Percentiles rank a stretch among this genome's conserved stretches.
Conservation (phyloP, 1,139 yeast genomes). For the Hyphopichia khmerensis region DNA sequence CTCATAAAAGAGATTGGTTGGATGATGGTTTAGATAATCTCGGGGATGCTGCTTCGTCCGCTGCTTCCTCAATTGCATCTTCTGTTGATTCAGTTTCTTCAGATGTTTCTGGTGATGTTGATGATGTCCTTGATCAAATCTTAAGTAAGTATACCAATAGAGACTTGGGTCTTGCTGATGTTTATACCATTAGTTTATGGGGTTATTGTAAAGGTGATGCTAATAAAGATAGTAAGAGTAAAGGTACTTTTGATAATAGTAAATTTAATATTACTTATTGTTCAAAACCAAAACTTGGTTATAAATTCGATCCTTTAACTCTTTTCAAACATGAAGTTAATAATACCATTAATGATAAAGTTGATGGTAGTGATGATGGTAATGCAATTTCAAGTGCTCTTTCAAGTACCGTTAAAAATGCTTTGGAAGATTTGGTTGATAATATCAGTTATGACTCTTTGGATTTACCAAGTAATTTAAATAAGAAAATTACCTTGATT, state of each 20-base stretch:
- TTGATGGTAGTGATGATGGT: slow-evolving; percentile 19
- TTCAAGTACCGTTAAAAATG: slow-evolving; percentile 18
- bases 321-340: slow-evolving; percentile 45
- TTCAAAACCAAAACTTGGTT: slow-evolving; percentile 48
- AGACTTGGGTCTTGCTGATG: slow-evolving; percentile 55
- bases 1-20: background rate
- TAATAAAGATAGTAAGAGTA: slow-evolving; percentile 10
- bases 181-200: slow-evolving; percentile 66
- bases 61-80: slow-evolving; percentile 1
- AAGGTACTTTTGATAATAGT: slow-evolving; percentile 29
- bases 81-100: slow-evolving; percentile 9
- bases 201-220: slow-evolving; percentile 67
- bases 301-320: slow-evolving; percentile 51
- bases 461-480: slow-evolving; percentile 38
- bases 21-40: slow-evolving; percentile 5
- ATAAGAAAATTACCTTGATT: slow-evolving; percentile 30
- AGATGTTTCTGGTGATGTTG: slow-evolving; percentile 4
- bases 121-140: slow-evolving; percentile 12
- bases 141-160: slow-evolving; percentile 17
- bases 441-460: slow-evolving; percentile 29
- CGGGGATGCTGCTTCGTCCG: background rate
- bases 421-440: slow-evolving; percentile 28
- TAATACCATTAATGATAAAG: slow-evolving; percentile 23
- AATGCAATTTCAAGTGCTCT: slow-evolving; percentile 15
- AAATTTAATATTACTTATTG: slow-evolving; percentile 54